Base-by-base conservation (phyloP, 345 rosid genomes). In the Garcia nutans region DNA sequence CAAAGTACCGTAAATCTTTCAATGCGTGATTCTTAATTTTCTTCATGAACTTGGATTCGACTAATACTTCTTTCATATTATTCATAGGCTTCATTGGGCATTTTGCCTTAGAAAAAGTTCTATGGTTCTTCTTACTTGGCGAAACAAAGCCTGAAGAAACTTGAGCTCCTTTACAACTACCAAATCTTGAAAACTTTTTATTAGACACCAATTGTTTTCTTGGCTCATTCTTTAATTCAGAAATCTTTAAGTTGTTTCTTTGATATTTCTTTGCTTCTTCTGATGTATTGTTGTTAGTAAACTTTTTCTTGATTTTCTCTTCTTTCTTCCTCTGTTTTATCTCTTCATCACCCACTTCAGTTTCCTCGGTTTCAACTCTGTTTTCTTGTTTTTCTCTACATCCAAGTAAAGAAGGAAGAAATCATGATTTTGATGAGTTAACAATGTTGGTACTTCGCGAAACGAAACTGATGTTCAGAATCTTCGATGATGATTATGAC, bases 381-480 rank as follows among this genome's bases (percentile, higher is more conserved):
- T 64, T 71, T 81, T 79, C 68, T 78, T 82, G 41, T 22, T 42
- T 74, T 79, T 85, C 52, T 84, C 86, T 2, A 47, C 75, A 37
- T 86, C 91, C 73, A 88, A 77, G 79, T 85, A 88, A 60, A 89
- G 64, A 5, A 88, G 76, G 62, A 88, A 68, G 54, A 82, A 78
- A 8, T 87, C 91, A 5, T 50, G 83, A 52, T 85, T 84, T 70
- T 87, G 79, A 37, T 83, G 85, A 16, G 57, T 80, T 17, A 62
- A 56, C 44, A 54, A 42, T 6, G 67, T 17, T 3, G 84, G 85
- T 26, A 84, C 88, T 79, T 92, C 97, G 0, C 96, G 90, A 71
- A 92, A 95, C 19, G 99, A 95, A 47, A 87, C 92, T 1, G 96
- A 93, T 0, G 93, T 90, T 77, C 82, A 86, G 55, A 88, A 93